Percentiles rank a stretch among this genome's conserved stretches.
Evolutionary conservation across 345 rosid species (phyloP).

Genomic region (Arabis hirsuta): DNA sequence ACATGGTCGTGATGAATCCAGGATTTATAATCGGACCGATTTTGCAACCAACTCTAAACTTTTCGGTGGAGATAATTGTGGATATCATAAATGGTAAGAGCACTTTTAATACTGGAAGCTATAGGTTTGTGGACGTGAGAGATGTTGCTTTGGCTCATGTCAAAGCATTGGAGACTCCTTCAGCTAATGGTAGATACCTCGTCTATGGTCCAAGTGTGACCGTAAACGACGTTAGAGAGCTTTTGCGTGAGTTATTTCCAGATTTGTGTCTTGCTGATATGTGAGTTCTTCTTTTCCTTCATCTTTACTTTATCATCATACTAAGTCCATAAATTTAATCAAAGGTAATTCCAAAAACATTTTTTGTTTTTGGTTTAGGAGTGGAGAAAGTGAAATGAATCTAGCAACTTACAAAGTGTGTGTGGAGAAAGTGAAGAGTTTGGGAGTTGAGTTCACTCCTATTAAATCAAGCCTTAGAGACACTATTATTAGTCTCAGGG

Average conservation of each 20-base stretch:
- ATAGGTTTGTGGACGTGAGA: constrained; percentile 41
- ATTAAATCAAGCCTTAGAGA: constrained; percentile 22
- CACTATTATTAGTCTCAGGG: constrained; percentile 35
- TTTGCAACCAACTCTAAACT: constrained; percentile 50
- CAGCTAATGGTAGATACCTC: constrained; percentile 42
- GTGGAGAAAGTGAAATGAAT: constrained; percentile 17
- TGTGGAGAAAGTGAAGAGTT: constrained; percentile 38
- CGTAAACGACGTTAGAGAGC: constrained; percentile 2
- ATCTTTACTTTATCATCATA: not conserved
- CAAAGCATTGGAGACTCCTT: constrained; percentile 43
- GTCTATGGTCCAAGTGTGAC: constrained; percentile 27
- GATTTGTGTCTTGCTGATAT: constrained; percentile 21
- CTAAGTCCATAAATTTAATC: not conserved
- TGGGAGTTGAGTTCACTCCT: constrained; percentile 41
- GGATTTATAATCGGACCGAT: constrained; percentile 52
- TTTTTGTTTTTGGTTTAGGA: constrained; percentile 11
- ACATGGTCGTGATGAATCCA: constrained; percentile 50
- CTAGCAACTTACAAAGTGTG: not conserved
- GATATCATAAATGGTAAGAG: constrained; percentile 43
- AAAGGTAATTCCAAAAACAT: not conserved
- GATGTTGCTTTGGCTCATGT: constrained; percentile 45
- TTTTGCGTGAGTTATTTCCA: constrained; percentile 29
- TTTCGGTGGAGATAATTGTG: constrained; percentile 36
- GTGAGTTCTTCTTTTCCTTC: constrained; percentile 25
- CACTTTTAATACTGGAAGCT: constrained; percentile 2